phyloP scores from a whole-genome alignment of 768 basidiomycete genomes.

The Candolleomyces aberdarensis region DNA sequence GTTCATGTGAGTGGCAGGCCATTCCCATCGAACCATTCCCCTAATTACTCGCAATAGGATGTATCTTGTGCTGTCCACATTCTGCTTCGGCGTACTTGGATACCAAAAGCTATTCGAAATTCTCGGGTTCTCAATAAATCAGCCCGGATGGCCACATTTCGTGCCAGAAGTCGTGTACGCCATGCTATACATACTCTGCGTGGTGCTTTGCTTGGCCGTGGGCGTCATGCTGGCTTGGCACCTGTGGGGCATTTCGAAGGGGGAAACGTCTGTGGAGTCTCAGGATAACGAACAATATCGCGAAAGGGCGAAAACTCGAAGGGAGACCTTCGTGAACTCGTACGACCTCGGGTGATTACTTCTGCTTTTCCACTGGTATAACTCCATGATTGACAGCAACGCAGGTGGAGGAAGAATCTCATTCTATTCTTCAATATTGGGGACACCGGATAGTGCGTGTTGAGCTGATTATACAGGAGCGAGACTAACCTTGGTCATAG shows the following conservation, averaged over 20 bases:
- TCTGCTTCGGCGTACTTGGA: slow-evolving; percentile 60
- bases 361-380: not conserved
- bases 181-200: slow-evolving; percentile 70
- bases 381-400: not conserved
- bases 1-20: slow-evolving; percentile 67
- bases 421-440: slow-evolving; percentile 87
- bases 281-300: slow-evolving; percentile 85
- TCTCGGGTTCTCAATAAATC: slow-evolving; percentile 43
- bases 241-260: slow-evolving; percentile 63
- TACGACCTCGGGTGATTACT: slow-evolving; percentile 80
- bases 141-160: slow-evolving; percentile 38
- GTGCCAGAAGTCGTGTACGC: slow-evolving; percentile 71
- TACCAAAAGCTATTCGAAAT: slow-evolving; percentile 57
- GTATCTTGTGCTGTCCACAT: slow-evolving; percentile 74
- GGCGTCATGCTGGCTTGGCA: slow-evolving; percentile 72
- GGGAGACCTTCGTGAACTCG: slow-evolving; percentile 84
- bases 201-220: slow-evolving; percentile 74
- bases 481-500: slow-evolving; percentile 33
- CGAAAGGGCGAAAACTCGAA: slow-evolving; percentile 60
- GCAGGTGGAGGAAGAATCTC: slow-evolving; percentile 63
- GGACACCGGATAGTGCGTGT: slow-evolving; percentile 72
- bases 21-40: not conserved
- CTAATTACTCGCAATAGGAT: slow-evolving; percentile 40
- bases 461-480: not conserved
- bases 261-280: slow-evolving; percentile 87